A percentile compares a stretch with the other conserved stretches of the same genome.
Evolutionary conservation across 2,329 filamentous ascomycete genomes (phyloP).

Genomic region (Fusarium sp.): DNA sequence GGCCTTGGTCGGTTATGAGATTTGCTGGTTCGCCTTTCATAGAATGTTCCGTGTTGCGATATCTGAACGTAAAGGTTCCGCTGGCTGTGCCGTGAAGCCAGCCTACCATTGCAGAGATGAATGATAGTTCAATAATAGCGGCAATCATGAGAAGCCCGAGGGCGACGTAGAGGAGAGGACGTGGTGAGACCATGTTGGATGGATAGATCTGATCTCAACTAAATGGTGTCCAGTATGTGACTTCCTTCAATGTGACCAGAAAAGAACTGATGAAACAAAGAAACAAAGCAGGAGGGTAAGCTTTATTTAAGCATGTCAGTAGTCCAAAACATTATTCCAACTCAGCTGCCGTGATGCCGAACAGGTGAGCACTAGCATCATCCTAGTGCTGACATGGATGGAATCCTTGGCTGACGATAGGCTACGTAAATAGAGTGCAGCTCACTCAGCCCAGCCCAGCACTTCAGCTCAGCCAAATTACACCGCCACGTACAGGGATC

Average conservation of each 20-base stretch:
- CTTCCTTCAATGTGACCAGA: neutral
- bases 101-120: constrained; percentile 46
- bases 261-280: neutral
- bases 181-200: constrained; percentile 3
- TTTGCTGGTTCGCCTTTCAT: constrained; percentile 43
- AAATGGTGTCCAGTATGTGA: too few relatives aligned
- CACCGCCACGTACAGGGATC: constrained; percentile 12
- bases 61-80: constrained; percentile 38
- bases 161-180: constrained; percentile 36
- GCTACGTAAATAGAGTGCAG: constrained; percentile 4
- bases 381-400: constrained; percentile 23
- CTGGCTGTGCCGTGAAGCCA: constrained; percentile 45
- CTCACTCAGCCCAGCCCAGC: neutral
- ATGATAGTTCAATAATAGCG: constrained; percentile 45
- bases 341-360: constrained; percentile 12
- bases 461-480: neutral
- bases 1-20: constrained; percentile 45
- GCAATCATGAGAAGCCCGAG: constrained; percentile 46
- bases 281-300: neutral
- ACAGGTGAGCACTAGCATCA: neutral
- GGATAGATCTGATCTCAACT: neutral
- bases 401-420: constrained; percentile 7
- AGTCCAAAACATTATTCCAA: neutral
- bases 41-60: constrained; percentile 13
- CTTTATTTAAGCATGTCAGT: neutral